Evolutionary conservation across 2,329 filamentous ascomycete genomes (phyloP), one percentile per base, ranked within the genome.

Genomic region (Coccinonectria pachysandricola): DNA sequence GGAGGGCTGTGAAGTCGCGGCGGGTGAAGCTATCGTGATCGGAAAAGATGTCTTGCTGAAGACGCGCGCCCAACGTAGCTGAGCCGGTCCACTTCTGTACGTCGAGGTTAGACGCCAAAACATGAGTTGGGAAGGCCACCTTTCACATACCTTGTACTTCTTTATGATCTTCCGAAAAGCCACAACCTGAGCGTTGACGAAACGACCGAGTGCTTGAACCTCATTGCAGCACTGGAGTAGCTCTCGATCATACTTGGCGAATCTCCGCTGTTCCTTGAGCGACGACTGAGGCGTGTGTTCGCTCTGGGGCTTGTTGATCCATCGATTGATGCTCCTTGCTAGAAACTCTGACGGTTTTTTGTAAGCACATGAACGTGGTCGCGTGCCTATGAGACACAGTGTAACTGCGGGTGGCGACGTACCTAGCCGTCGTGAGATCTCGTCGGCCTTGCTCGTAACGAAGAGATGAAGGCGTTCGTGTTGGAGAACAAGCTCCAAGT

Each of bases 131-230:
- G n/a, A n/a, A n/a, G n/a, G n/a, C n/a, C n/a, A n/a, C n/a, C n/a
- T n/a, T n/a, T n/a, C n/a, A n/a, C 15, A 12, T 24, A 45, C 71
- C 62, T 65, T 70, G 56, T 91, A 88, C 50, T 92, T 92, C 52
- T 88, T 91, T 17, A 87, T 60, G 19, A 92, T 77, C 56, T 92
- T 92, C 29, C 73, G 71, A 43, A 92, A 87, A 4, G 79, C 84
- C 4, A 78, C 71, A 7, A 76, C 65, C 48, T 92, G 84, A 3
- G 79, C 79, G 32, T 70, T 66, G 36, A 78, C 71, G 43, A 88
- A 92, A 21, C 82, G 73, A 18, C 72, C 68, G 5, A 91, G 62
- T 4, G 71, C 70, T 28, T 71, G 68, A 28, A 84, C 74, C 37
- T 91, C 83, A 38, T 83, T 71, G 23, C 76, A 75, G 37, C 79